A percentile compares a stretch with the other conserved stretches of the same genome.
Evolutionary conservation across 2,329 filamentous ascomycete genomes (phyloP).

Genomic region (Cucurbitaria berberidis): DNA sequence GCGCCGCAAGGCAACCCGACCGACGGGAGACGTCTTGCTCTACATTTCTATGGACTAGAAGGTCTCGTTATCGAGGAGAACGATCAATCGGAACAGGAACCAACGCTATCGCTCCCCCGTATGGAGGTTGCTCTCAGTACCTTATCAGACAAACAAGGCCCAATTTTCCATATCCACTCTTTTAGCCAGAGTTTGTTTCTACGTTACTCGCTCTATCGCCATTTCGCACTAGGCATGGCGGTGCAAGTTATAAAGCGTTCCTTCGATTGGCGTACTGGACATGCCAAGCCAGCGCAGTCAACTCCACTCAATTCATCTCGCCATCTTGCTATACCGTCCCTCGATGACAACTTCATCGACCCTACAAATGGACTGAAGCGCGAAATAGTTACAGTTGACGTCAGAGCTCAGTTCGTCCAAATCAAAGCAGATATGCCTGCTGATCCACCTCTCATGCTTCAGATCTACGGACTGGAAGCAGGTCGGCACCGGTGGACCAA

Average conservation of each 20-base stretch:
- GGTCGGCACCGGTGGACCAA: slow-evolving; percentile 87
- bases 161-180: slow-evolving; percentile 85
- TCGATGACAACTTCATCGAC: slow-evolving; percentile 39
- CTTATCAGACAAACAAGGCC: slow-evolving; percentile 82
- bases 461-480: slow-evolving; percentile 80
- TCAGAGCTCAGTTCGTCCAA: slow-evolving; percentile 82
- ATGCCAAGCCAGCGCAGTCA: slow-evolving; percentile 15
- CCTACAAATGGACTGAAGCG: slow-evolving; percentile 34
- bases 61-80: slow-evolving; percentile 88
- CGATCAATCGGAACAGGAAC: slow-evolving; percentile 82
- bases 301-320: slow-evolving; percentile 21
- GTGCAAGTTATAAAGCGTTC: slow-evolving; percentile 68
- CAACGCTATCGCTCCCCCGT: slow-evolving; percentile 83
- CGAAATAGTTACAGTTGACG: slow-evolving; percentile 81
- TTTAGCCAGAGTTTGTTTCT: slow-evolving; percentile 78
- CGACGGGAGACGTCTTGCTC: slow-evolving; percentile 80
- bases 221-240: slow-evolving; percentile 88
- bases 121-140: slow-evolving; percentile 89
- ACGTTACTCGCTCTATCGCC: slow-evolving; percentile 91
- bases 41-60: slow-evolving; percentile 84
- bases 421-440: slow-evolving; percentile 87
- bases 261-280: slow-evolving; percentile 39
- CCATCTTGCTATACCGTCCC: slow-evolving; percentile 42
- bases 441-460: slow-evolving; percentile 90
- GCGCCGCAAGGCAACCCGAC: slow-evolving; percentile 58